phyloP scores from a whole-genome alignment of 2,329 filamentous ascomycete species.

The Colletotrichum sp. region DNA sequence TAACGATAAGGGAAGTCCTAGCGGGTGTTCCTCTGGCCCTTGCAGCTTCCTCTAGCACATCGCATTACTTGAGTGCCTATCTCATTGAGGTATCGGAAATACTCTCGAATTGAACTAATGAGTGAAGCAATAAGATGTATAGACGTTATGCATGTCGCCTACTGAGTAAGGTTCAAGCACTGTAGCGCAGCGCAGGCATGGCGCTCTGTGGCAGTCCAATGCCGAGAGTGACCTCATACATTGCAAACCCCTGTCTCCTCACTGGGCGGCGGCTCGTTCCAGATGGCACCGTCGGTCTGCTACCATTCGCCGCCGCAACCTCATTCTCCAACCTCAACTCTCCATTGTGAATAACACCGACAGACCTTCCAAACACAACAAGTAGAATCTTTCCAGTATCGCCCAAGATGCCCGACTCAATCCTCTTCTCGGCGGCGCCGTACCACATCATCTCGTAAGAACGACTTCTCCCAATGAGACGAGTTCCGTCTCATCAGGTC shows the following conservation, averaged over 20 bases:
- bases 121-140: not conserved
- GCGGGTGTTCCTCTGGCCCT: not conserved
- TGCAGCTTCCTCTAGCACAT: not conserved
- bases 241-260: conserved; percentile 13
- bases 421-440: conserved; percentile 68
- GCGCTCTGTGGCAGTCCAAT: not conserved
- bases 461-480: not conserved
- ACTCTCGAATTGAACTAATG: not conserved
- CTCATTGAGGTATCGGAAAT: not conserved
- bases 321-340: not conserved
- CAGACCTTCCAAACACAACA: not conserved
- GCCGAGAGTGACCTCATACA: conserved; percentile 20
- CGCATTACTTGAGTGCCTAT: not conserved
- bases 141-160: not conserved
- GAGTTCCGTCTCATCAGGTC: not conserved
- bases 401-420: conserved; percentile 50
- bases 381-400: not conserved
- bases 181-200: not conserved
- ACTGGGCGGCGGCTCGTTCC: not conserved
- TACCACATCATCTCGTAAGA: conserved; percentile 79
- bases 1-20: not conserved
- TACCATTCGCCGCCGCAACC: not conserved
- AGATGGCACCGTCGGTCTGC: not conserved
- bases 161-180: not conserved
- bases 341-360: not conserved